These are phyloP conservation scores for Talaromyces pinophilus DNA, from an alignment of 2,329 filamentous ascomycete species.

Conservation along the genomic window DNA sequence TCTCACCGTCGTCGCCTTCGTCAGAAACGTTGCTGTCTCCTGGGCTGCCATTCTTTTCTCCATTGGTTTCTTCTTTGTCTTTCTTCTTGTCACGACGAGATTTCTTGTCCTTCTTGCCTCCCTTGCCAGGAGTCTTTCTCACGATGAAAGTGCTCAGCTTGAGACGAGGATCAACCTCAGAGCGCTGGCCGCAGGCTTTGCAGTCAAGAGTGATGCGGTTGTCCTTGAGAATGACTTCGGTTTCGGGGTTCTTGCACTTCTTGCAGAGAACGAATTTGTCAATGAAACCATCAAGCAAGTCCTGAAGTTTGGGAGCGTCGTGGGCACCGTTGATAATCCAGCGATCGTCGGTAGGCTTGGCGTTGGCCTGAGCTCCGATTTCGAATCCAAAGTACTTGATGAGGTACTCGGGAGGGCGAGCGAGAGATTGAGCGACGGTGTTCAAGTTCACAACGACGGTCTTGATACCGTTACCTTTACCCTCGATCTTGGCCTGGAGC, in stretches of 20 bases:
- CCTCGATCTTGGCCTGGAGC: constrained; percentile 98
- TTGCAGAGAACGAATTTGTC: constrained; percentile 98
- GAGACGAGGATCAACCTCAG: constrained; percentile 85
- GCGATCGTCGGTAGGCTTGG: constrained; percentile 93
- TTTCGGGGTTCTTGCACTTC: constrained; percentile 99
- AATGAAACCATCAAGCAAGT: constrained; percentile 98
- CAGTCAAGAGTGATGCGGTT: constrained; percentile 90
- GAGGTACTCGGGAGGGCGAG: constrained; percentile 87
- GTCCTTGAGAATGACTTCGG: constrained; percentile 92
- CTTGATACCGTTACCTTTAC: constrained; percentile 99
- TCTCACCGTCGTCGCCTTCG: constrained; percentile 63
- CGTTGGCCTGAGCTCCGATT: constrained; percentile 97
- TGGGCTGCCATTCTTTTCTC: constrained; percentile 61
- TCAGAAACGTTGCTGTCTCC: constrained; percentile 66
- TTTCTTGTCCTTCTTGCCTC: constrained; percentile 95
- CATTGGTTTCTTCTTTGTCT: constrained; percentile 63
- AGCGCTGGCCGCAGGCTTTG: constrained; percentile 96
- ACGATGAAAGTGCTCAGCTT: constrained; percentile 97
- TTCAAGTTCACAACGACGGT: constrained; percentile 95
- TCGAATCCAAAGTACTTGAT: constrained; percentile 99
- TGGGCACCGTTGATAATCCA: constrained; percentile 99
- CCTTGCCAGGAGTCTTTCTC: constrained; percentile 90
- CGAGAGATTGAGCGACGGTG: constrained; percentile 88
- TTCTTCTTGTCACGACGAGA: constrained; percentile 77
- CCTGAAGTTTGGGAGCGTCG: constrained; percentile 91